Percentiles rank a stretch among this genome's conserved stretches.
These are phyloP conservation scores for Yamadazyma songkhlaensis DNA, from an alignment of 1,139 yeast species.

Conservation along the genomic window DNA sequence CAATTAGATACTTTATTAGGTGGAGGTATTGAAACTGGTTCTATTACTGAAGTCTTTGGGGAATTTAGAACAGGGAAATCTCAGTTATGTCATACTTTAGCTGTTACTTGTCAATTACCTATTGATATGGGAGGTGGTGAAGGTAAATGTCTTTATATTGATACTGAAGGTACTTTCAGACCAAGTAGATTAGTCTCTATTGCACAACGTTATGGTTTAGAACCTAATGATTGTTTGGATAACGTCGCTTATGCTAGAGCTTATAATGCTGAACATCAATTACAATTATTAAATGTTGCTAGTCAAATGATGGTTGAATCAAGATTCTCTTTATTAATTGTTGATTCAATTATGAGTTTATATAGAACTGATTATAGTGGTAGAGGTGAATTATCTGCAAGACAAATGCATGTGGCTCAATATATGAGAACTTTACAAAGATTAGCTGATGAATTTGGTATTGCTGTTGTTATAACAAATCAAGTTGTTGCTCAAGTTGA, in stretches of 20 bases:
- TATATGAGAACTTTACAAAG: constrained; percentile 89
- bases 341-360: constrained; percentile 94
- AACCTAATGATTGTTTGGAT: constrained; percentile 92
- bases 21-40: constrained; percentile 97
- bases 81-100: constrained; percentile 93
- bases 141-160: constrained; percentile 94
- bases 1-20: constrained; percentile 90
- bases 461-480: constrained; percentile 96
- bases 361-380: constrained; percentile 96
- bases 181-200: constrained; percentile 88
- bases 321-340: constrained; percentile 75
- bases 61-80: constrained; percentile 98
- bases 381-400: constrained; percentile 91
- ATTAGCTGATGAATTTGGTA: constrained; percentile 96
- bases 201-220: constrained; percentile 87
- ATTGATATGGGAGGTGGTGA: constrained; percentile 99
- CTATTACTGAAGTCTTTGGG: constrained; percentile 94
- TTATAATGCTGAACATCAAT: constrained; percentile 94
- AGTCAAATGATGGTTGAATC: constrained; percentile 97
- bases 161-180: constrained; percentile 95
- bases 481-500: constrained; percentile 99
- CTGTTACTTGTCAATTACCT: constrained; percentile 95
- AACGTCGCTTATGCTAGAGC: constrained; percentile 98
- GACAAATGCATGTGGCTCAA: constrained; percentile 93
- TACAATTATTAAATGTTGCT: constrained; percentile 82